Evolutionary conservation across 2,329 filamentous ascomycete species (phyloP).

Genomic region (Zymoseptoria crescenta): DNA sequence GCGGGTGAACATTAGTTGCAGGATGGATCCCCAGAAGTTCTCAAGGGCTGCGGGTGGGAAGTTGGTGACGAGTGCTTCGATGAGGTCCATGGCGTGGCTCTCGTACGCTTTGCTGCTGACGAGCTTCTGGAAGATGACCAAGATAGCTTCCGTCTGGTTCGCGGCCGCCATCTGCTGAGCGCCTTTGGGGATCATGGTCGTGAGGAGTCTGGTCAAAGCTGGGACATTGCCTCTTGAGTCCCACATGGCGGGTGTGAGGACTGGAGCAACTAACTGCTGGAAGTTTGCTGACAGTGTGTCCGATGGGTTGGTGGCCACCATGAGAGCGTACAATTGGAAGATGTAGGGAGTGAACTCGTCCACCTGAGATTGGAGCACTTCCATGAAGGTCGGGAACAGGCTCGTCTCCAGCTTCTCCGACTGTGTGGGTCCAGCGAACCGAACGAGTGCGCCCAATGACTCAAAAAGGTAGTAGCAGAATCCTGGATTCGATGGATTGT

Average conservation of each 20-base stretch:
- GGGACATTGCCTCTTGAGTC: constrained; percentile 89
- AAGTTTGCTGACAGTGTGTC: constrained; percentile 75
- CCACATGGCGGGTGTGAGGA: constrained; percentile 79
- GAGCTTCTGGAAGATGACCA: constrained; percentile 95
- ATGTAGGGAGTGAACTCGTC: constrained; percentile 94
- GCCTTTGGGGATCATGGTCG: constrained; percentile 73
- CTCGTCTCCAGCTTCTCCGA: constrained; percentile 68
- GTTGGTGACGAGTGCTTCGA: constrained; percentile 69
- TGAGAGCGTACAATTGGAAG: constrained; percentile 86
- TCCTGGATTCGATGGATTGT: constrained; percentile 91
- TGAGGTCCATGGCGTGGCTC: constrained; percentile 75
- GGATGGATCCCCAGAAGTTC: constrained; percentile 68
- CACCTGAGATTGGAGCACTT: constrained; percentile 72
- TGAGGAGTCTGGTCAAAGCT: constrained; percentile 75
- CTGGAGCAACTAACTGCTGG: constrained; percentile 65
- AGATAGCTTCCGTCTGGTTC: constrained; percentile 75
- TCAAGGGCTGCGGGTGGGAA: constrained; percentile 69
- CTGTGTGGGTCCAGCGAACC: constrained; percentile 61
- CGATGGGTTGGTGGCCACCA: constrained; percentile 77
- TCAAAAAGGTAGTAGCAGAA: constrained; percentile 99
- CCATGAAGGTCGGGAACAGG: constrained; percentile 75
- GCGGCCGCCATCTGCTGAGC: constrained; percentile 64
- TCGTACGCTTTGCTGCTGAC: constrained; percentile 77
- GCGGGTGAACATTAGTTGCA: constrained; percentile 71
- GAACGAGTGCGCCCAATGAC: constrained; percentile 80